Percentiles rank a stretch among this genome's conserved stretches.
phyloP scores from a whole-genome alignment of 352 stramenopile genomes.

The Pythium chondricola region DNA sequence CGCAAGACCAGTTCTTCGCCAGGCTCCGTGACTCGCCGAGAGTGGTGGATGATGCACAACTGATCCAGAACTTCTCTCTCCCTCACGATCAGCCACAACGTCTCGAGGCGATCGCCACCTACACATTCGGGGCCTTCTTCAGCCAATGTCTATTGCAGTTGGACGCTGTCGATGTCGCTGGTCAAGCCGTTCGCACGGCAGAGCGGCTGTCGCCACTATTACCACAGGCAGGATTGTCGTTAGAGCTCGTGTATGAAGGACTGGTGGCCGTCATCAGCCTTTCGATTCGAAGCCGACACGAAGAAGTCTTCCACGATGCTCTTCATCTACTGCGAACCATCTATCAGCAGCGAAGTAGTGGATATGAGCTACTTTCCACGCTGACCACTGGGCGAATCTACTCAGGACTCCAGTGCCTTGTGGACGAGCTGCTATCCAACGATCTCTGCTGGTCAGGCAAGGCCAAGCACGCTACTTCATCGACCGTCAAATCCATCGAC shows the following conservation, averaged over 20 bases:
- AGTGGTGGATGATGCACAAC: background rate
- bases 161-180: no score
- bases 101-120: slow-evolving; percentile 21
- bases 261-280: slow-evolving; percentile 29
- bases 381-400: slow-evolving; percentile 11
- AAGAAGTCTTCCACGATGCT: slow-evolving; percentile 29
- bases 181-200: slow-evolving; percentile 19
- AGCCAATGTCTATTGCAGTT: slow-evolving; percentile 30
- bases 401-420: slow-evolving; percentile 20
- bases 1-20: slow-evolving; percentile 15
- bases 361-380: background rate
- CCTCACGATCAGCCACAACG: background rate
- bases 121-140: slow-evolving; percentile 54
- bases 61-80: background rate
- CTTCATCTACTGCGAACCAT: slow-evolving; percentile 38
- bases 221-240: slow-evolving; percentile 9
- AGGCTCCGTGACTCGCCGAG: no score
- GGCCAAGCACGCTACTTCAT: no score
- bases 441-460: slow-evolving; percentile 28
- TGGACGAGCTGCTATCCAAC: slow-evolving; percentile 23
- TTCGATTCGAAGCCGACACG: no score
- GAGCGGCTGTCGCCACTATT: slow-evolving; percentile 28
- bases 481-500: slow-evolving; percentile 26
- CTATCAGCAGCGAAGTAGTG: slow-evolving; percentile 18
- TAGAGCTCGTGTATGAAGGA: slow-evolving; percentile 33